phyloP scores from a whole-genome alignment of 2,329 filamentous ascomycete genomes.

The Lecanoromycetidae sp. region DNA sequence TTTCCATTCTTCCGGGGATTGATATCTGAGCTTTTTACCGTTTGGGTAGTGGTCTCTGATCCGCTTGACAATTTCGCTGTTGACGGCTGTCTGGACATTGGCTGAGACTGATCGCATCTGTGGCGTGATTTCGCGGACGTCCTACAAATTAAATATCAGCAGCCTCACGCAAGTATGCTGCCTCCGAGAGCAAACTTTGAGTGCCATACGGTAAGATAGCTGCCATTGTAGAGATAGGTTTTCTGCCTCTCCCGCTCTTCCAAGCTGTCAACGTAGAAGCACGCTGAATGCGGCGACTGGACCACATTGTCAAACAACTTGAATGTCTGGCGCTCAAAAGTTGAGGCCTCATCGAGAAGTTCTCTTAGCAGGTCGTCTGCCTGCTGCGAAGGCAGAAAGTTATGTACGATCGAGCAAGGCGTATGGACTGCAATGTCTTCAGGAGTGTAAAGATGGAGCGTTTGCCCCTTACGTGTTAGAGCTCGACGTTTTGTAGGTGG shows the following conservation, averaged over 20 bases:
- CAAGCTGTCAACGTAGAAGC: slow-evolving; percentile 51
- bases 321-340: slow-evolving; percentile 61
- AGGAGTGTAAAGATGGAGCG: slow-evolving; percentile 71
- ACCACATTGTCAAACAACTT: slow-evolving; percentile 84
- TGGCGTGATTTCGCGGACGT: slow-evolving; percentile 65
- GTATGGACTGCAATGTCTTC: slow-evolving; percentile 71
- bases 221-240: slow-evolving; percentile 76
- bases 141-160: slow-evolving; percentile 30
- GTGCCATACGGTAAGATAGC: slow-evolving; percentile 46
- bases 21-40: slow-evolving; percentile 63
- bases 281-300: slow-evolving; percentile 68
- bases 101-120: slow-evolving; percentile 58
- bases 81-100: slow-evolving; percentile 63
- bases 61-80: slow-evolving; percentile 59
- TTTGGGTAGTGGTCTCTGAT: slow-evolving; percentile 56
- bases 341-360: slow-evolving; percentile 58
- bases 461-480: slow-evolving; percentile 64
- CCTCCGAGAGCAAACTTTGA: background rate
- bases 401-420: slow-evolving; percentile 83
- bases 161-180: slow-evolving; percentile 9
- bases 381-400: slow-evolving; percentile 62
- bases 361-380: slow-evolving; percentile 66
- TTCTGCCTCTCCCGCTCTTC: slow-evolving; percentile 59
- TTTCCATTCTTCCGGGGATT: slow-evolving; percentile 60
- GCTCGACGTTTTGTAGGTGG: slow-evolving; percentile 24